Percentiles rank a stretch among this genome's conserved stretches.
These are phyloP conservation scores for Raphanus raphanistrum DNA, from an alignment of 345 rosid species.

Conservation along the genomic window DNA sequence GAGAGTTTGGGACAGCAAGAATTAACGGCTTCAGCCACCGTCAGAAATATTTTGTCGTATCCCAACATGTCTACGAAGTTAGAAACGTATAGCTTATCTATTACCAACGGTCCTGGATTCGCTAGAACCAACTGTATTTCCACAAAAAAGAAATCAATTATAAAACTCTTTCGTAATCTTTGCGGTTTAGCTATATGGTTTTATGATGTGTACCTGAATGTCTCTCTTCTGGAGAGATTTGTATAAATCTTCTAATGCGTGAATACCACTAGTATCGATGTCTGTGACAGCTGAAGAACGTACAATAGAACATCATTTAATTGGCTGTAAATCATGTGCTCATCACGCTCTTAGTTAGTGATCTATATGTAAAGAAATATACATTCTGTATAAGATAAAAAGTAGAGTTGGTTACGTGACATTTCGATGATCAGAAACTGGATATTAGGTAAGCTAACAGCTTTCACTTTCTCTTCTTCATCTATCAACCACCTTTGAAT, in stretches of 20 bases:
- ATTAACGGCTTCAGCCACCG: constrained; percentile 70
- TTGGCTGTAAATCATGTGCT: not conserved
- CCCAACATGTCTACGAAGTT: constrained; percentile 53
- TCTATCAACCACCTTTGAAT: constrained; percentile 71
- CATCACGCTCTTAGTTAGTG: not conserved
- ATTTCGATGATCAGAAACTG: constrained; percentile 68
- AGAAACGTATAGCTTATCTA: constrained; percentile 69
- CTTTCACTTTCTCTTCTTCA: constrained; percentile 56
- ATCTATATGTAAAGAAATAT: not conserved
- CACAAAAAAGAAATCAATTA: not conserved
- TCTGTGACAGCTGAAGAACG: constrained; percentile 66
- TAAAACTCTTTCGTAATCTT: not conserved
- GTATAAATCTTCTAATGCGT: constrained; percentile 68
- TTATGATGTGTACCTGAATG: constrained; percentile 45
- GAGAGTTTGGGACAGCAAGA: constrained; percentile 50
- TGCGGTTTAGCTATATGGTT: constrained; percentile 5
- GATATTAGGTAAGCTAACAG: constrained; percentile 44
- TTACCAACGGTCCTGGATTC: constrained; percentile 69
- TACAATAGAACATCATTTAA: not conserved
- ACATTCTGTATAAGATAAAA: not conserved
- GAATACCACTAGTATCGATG: constrained; percentile 87
- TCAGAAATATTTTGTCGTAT: constrained; percentile 59
- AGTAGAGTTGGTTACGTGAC: constrained; percentile 52
- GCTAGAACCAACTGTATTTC: constrained; percentile 62
- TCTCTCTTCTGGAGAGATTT: constrained; percentile 61